Percentiles rank a stretch among this genome's conserved stretches.
Evolutionary conservation across 1,284 basidiomycete genomes (phyloP).

Genomic region (Veloporphyrellus conicus): DNA sequence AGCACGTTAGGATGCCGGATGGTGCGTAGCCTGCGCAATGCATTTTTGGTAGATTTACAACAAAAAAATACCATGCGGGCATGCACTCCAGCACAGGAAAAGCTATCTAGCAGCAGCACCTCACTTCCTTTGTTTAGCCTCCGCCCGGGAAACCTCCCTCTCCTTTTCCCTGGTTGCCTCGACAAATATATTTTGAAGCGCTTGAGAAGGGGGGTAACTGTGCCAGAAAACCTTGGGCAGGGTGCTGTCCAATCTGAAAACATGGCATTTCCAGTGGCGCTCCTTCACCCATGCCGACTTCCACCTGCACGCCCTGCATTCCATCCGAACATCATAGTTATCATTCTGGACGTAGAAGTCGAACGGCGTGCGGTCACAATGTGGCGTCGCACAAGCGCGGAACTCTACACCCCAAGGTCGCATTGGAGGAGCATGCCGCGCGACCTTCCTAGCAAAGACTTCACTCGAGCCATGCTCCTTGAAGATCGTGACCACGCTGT

Average conservation of each 20-base stretch:
- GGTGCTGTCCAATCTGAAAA: neutral
- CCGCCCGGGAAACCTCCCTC: no score
- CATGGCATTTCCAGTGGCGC: neutral
- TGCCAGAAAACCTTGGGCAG: neutral
- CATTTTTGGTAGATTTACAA: no score
- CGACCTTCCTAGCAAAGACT: neutral
- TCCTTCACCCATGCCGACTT: neutral
- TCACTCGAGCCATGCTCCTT: neutral
- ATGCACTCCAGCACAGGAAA: no score
- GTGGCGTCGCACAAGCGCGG: neutral
- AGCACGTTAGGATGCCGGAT: constrained; percentile 94
- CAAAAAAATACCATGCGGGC: no score
- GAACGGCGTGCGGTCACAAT: neutral
- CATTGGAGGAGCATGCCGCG: neutral
- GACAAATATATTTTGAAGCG: no score
- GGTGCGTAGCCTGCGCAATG: constrained; percentile 85
- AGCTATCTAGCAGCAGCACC: no score
- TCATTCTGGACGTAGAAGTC: neutral
- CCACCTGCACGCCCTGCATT: neutral
- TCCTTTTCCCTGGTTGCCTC: no score
- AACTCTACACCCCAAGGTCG: neutral
- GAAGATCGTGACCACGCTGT: neutral
- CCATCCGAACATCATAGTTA: neutral
- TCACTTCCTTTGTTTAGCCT: no score
- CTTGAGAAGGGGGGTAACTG: no score